Evolutionary conservation across 352 stramenopile genomes (phyloP), one percentile per base, ranked within the genome.

Genomic region (Phytopythium litorale): DNA sequence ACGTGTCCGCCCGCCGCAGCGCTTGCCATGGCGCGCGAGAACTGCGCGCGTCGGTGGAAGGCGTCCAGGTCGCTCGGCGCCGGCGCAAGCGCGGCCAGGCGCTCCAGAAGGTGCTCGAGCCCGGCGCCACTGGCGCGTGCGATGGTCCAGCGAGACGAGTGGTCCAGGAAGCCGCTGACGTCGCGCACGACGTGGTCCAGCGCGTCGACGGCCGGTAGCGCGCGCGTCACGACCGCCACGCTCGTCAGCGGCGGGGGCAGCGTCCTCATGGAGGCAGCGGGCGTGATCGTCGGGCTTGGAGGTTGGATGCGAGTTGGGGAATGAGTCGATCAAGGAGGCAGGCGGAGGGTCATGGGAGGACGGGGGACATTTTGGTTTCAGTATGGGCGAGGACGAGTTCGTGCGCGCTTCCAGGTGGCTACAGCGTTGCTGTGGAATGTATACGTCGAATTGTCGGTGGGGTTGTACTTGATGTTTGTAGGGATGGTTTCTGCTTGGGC

Each of bases 101-200:
- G 35, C 9, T n/a, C 53, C 35, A 58, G 53, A 18, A 58, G 53
- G 53, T 58, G 53, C 35, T 25, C 12, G 33, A 49, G 16, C 7
- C 53, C 53, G 35, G 35, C 19, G 53, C 8, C 9, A 13, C 16
- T 30, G 9, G 53, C 53, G n/a, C 23, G 35, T 7, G n/a, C 11
- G 33, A 58, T 13, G 11, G 35, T 18, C 62, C 65, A 72, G 59
- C 53, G 59, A 6, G 35, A 28, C 28, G 69, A 76, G 23, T 52
- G 57, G 53, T 73, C 69, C 28, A 76, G 60, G 25, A 66, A 71
- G 15, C 46, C 49, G 7, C 58, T 68, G 19, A 75, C 61, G 13
- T 69, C 15, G 46, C 35, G 48, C 13, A 57, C 65, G 33, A 72
- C 68, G 30, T 72, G 68, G 37, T 49, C 33, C 53, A 58, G 53